Evolutionary conservation across 768 basidiomycete genomes (phyloP).

Genomic region (Auricularia sp.): DNA sequence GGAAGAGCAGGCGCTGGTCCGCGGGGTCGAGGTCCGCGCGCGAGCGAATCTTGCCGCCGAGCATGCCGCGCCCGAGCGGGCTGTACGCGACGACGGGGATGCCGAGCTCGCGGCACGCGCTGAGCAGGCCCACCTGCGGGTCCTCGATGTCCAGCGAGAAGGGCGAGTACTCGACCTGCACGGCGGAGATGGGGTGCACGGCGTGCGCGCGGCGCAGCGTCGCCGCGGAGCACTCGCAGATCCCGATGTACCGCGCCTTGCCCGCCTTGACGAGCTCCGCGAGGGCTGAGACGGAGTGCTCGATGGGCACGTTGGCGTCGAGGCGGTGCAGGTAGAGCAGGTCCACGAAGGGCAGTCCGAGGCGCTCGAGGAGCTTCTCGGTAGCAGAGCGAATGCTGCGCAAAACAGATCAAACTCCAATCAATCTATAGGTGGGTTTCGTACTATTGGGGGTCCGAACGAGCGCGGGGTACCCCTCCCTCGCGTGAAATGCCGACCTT

Average conservation of each 20-base stretch:
- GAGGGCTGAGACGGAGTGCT: slow-evolving; percentile 10
- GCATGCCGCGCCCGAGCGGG: slow-evolving; percentile 4
- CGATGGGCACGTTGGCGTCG: slow-evolving; percentile 14
- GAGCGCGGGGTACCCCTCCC: too few species aligned
- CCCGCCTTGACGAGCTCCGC: slow-evolving; percentile 27
- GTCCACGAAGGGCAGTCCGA: slow-evolving; percentile 1
- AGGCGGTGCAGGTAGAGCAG: slow-evolving; percentile 10
- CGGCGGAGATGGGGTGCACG: slow-evolving; percentile 10
- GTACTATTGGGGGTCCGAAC: too few species aligned
- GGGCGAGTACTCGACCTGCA: slow-evolving; percentile 12
- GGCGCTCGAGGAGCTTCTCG: neutral
- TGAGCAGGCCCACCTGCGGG: slow-evolving; percentile 10
- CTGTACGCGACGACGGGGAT: slow-evolving; percentile 9
- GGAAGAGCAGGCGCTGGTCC: slow-evolving; percentile 4
- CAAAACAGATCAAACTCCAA: neutral
- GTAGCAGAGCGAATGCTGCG: neutral
- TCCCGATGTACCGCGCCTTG: slow-evolving; percentile 41
- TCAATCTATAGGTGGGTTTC: neutral
- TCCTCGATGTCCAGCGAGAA: slow-evolving; percentile 8
- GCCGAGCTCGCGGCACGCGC: slow-evolving; percentile 12
- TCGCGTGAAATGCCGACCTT: too few species aligned
- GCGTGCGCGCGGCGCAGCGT: slow-evolving; percentile 36
- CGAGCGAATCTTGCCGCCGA: slow-evolving; percentile 8
- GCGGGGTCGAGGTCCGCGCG: slow-evolving; percentile 9
- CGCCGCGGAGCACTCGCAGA: slow-evolving; percentile 38